A percentile compares a stretch with the other conserved stretches of the same genome.
Evolutionary conservation across 352 stramenopile genomes (phyloP).

Genomic region (Phytophthora hibernalis): DNA sequence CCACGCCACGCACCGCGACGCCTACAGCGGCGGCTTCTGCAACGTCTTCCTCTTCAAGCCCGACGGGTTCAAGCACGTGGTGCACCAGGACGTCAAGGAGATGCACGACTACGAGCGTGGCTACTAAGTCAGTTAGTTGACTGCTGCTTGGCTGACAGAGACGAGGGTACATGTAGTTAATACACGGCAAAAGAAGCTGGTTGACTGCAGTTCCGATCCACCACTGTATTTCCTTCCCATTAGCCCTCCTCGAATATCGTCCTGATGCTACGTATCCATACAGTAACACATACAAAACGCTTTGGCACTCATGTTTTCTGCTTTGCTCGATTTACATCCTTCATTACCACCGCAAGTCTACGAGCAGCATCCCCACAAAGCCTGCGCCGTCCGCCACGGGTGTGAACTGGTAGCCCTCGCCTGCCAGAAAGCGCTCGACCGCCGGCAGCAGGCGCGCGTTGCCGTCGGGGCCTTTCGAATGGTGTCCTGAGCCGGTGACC

Average conservation of each 20-base stretch:
- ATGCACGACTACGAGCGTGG: conserved; percentile 93
- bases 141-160: not conserved
- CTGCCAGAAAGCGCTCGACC: conserved; percentile 79
- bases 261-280: conserved; percentile 8
- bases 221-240: conserved; percentile 16
- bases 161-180: conserved; percentile 11
- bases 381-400: conserved; percentile 74
- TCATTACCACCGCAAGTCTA: conserved; percentile 79
- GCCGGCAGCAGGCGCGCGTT: conserved; percentile 78
- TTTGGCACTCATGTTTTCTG: conserved; percentile 32
- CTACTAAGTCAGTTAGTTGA: conserved; percentile 41
- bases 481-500: conserved; percentile 84
- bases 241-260: conserved; percentile 7
- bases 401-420: conserved; percentile 79
- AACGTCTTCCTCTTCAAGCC: conserved; percentile 98
- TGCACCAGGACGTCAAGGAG: conserved; percentile 98
- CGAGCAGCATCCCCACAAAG: conserved; percentile 86
- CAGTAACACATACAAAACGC: conserved; percentile 23
- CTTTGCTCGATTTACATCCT: conserved; percentile 30
- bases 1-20: conserved; percentile 99
- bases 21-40: conserved; percentile 97
- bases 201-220: not conserved
- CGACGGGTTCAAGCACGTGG: conserved; percentile 97
- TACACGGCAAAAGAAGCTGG: conserved; percentile 11
- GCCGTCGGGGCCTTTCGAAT: conserved; percentile 72